Conservation (phyloP, 78 protist species). For the Diacronema lutheri region DNA sequence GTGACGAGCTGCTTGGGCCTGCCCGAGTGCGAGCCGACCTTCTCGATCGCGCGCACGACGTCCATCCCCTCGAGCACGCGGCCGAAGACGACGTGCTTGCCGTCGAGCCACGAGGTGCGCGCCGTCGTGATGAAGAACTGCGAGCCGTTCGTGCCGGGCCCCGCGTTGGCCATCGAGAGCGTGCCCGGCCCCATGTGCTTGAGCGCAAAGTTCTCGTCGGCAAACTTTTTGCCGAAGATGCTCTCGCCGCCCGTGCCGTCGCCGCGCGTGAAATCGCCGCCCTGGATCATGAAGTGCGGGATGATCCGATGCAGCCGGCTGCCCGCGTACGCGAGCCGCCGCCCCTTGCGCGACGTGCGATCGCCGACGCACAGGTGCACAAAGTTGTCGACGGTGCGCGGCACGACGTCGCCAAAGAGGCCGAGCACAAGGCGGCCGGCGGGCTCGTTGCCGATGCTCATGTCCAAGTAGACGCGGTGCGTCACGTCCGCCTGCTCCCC, state of each 20-base stretch:
- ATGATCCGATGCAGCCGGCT: background rate
- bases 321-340: background rate
- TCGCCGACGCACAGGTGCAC: no score
- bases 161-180: conserved; percentile 94
- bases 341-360: no score
- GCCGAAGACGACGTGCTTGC: conserved; percentile 85
- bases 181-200: conserved; percentile 36
- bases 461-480: conserved; percentile 30
- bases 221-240: conserved; percentile 73
- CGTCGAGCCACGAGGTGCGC: conserved; percentile 57
- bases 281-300: background rate
- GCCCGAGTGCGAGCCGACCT: no score
- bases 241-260: conserved; percentile 94
- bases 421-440: conserved; percentile 45
- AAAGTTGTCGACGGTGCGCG: no score
- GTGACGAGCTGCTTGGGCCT: no score
- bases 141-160: conserved; percentile 86
- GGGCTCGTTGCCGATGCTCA: background rate
- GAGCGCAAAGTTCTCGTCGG: conserved; percentile 50
- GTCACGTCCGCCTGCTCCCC: no score
- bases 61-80: background rate
- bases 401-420: background rate
- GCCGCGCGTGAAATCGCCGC: conserved; percentile 29
- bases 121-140: conserved; percentile 76
- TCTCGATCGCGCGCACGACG: no score